Conservation (phyloP, 2,329 filamentous ascomycete genomes). For the Arthroderma uncinatum region DNA sequence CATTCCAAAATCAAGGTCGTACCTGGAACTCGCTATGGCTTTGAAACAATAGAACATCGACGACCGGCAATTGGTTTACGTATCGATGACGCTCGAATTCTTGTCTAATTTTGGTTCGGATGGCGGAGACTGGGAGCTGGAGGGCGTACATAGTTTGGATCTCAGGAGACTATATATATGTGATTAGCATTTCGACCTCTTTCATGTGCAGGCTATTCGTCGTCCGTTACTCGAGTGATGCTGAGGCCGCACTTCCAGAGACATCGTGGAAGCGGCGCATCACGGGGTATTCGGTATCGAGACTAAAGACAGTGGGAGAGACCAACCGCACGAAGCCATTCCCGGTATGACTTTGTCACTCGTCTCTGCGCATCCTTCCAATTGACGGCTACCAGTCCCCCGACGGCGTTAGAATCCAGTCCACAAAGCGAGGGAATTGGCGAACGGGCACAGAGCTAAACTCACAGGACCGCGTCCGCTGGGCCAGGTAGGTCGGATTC, state of each 20-base stretch:
- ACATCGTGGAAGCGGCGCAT: background rate
- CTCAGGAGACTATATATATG: constrained; percentile 63
- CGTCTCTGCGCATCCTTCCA: constrained; percentile 79
- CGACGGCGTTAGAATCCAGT: background rate
- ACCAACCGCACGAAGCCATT: constrained; percentile 94
- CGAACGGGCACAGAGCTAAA: constrained; percentile 13
- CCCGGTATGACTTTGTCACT: constrained; percentile 80
- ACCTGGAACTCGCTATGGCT: constrained; percentile 94
- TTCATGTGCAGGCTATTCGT: background rate
- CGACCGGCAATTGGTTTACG: constrained; percentile 74
- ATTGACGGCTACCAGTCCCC: constrained; percentile 55
- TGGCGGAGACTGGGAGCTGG: constrained; percentile 71
- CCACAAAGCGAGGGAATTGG: background rate
- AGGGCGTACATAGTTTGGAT: constrained; percentile 96
- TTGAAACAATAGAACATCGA: constrained; percentile 83
- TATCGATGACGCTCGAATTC: constrained; percentile 95
- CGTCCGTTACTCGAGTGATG: background rate
- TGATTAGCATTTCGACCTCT: background rate
- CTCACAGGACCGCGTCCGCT: constrained; percentile 67
- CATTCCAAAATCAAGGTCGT: constrained; percentile 15
- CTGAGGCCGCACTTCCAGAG: background rate
- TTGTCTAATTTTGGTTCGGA: constrained; percentile 88
- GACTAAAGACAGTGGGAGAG: constrained; percentile 5
- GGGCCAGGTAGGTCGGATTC: constrained; percentile 83
- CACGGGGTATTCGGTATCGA: background rate